Evolutionary conservation across 1,284 basidiomycete species (phyloP).

Genomic region (Rhodotorula sp.): DNA sequence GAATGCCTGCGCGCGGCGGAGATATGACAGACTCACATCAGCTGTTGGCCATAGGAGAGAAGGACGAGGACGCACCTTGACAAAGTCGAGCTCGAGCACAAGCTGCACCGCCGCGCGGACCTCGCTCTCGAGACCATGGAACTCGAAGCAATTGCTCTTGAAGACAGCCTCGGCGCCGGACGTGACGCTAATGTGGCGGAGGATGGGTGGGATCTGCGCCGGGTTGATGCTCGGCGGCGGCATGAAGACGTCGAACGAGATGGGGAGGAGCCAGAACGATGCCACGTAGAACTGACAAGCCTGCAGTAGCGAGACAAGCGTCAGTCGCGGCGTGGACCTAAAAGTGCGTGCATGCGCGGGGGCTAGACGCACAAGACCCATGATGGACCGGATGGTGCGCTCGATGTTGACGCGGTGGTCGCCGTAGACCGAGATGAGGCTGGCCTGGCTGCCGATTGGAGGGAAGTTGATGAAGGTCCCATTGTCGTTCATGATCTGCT

Average conservation of each 20-base stretch:
- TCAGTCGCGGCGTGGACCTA: not conserved
- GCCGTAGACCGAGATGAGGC: conserved; percentile 89
- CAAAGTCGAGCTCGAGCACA: conserved; percentile 84
- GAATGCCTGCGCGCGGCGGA: conserved; percentile 63
- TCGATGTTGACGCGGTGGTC: conserved; percentile 95
- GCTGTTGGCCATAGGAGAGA: not conserved
- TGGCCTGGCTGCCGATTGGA: conserved; percentile 77
- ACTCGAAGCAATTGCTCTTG: conserved; percentile 96
- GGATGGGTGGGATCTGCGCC: conserved; percentile 76
- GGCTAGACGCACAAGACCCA: conserved; percentile 76
- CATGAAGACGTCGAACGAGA: conserved; percentile 88
- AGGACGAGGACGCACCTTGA: conserved; percentile 63
- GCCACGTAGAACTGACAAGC: conserved; percentile 95
- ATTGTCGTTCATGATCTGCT: conserved; percentile 91
- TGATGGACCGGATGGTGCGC: conserved; percentile 88
- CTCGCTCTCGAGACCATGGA: conserved; percentile 93
- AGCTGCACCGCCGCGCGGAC: conserved; percentile 82
- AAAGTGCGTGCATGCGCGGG: not conserved
- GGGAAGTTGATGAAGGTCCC: conserved; percentile 95
- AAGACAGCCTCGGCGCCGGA: conserved; percentile 95
- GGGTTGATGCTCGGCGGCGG: conserved; percentile 76
- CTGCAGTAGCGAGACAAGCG: conserved; percentile 53
- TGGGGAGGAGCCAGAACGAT: conserved; percentile 90
- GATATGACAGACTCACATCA: not conserved
- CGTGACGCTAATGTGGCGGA: conserved; percentile 81